Evolutionary conservation across 352 stramenopile species (phyloP), one percentile per base, ranked within the genome.

Genomic region (Phytopythium boreale): DNA sequence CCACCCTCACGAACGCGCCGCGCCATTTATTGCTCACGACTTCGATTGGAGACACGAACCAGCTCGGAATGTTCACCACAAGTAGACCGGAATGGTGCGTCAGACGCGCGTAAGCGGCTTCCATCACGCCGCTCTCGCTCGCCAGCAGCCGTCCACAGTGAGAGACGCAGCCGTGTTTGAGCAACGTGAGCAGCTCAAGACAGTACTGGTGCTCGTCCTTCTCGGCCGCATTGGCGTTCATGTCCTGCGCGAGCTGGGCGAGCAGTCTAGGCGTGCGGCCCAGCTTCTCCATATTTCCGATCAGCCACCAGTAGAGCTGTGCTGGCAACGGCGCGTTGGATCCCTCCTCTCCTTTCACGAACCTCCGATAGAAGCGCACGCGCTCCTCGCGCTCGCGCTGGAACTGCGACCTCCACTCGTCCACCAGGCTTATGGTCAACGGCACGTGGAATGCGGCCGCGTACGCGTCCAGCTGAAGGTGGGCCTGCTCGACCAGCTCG

Each of bases 21-120:
- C 22, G 24, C 24, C 49, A 56, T 2, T 26, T 24, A 5, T 52
- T 24, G 46, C 20, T 52, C 31, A 8, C 49, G 27, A 56, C 20
- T 22, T 56, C 49, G 7, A 56, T 19, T 52, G 46, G 19, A 52
- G 46, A 24, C 46, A 24, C 26, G 46, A 52, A 52, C 46, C 46
- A 52, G n/a, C 19, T 26, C 14, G 46, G 46, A 2, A 52, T 17
- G n/a, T 52, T 52, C 20, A 52, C 8, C 19, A 24, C 26, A 5
- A 52, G 9, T 1, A 52, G 9, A 14, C 19, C 46, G 11, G 19
- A 52, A 20, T 29, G 19, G 14, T 52, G 46, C 14, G 19, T 8
- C 11, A 52, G 19, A 8, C 46, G 11, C 9, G 12, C 24, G 8
- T 29, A 52, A 3, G 46, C 20, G 14, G 10, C 46, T 14, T 29